These are phyloP conservation scores for Penicillium sp. DNA, from an alignment of 2,329 filamentous ascomycete species.

Conservation along the genomic window DNA sequence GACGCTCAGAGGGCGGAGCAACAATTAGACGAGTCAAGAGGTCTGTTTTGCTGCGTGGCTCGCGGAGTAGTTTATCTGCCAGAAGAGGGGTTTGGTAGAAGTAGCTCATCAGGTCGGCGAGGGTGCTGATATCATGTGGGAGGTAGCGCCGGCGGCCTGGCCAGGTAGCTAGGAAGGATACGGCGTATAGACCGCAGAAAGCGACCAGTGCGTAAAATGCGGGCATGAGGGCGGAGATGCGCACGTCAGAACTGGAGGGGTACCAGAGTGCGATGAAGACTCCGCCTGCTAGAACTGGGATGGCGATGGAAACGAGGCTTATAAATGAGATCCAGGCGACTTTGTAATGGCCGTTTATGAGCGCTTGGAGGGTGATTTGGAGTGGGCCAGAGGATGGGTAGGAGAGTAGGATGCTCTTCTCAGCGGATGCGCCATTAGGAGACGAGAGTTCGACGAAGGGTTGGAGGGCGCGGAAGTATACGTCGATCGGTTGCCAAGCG, in stretches of 20 bases:
- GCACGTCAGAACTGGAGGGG: conserved; percentile 40
- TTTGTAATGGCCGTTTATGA: conserved; percentile 54
- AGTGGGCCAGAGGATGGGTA: conserved; percentile 54
- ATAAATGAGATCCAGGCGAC: conserved; percentile 55
- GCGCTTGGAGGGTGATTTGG: conserved; percentile 50
- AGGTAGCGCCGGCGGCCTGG: conserved; percentile 60
- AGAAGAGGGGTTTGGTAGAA: conserved; percentile 68
- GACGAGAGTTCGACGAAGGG: conserved; percentile 55
- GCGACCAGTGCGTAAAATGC: conserved; percentile 69
- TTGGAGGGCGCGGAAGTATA: conserved; percentile 56
- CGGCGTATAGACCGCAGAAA: conserved; percentile 65
- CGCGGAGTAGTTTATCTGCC: conserved; percentile 67
- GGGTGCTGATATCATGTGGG: conserved; percentile 66
- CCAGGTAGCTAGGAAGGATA: conserved; percentile 59
- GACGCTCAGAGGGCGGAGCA: conserved; percentile 40
- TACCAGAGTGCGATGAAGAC: conserved; percentile 61
- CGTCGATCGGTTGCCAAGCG: conserved; percentile 56
- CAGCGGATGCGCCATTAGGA: conserved; percentile 50
- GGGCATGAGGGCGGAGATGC: conserved; percentile 68
- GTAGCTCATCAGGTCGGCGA: conserved; percentile 75
- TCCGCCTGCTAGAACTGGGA: conserved; percentile 58
- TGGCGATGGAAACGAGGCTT: conserved; percentile 48
- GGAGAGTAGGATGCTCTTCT: conserved; percentile 53
- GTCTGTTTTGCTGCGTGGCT: conserved; percentile 62
- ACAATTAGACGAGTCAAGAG: conserved; percentile 64